Conservation (phyloP, 2,329 filamentous ascomycete genomes). For the Didymella glomerata region DNA sequence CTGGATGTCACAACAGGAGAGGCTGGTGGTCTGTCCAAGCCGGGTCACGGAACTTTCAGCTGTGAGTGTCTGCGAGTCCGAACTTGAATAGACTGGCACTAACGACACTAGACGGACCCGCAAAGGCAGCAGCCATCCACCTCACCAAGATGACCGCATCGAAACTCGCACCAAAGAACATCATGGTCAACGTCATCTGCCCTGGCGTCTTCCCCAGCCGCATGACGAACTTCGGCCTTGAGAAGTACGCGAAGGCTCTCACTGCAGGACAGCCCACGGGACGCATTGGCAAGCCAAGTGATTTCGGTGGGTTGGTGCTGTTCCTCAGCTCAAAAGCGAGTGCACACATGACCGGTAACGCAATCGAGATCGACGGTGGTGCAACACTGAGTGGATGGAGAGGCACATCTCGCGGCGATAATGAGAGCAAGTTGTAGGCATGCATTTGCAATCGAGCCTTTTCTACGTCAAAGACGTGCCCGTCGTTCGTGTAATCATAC, state of each 20-base stretch:
- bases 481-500: too few relatives aligned
- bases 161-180: slow-evolving; percentile 61
- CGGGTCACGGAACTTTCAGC: slow-evolving; percentile 61
- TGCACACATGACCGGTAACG: slow-evolving; percentile 58
- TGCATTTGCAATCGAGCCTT: neutral
- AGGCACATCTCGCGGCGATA: slow-evolving; percentile 32
- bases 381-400: slow-evolving; percentile 55
- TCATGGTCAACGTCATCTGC: slow-evolving; percentile 60
- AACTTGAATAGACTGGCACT: neutral
- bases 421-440: slow-evolving; percentile 38
- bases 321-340: slow-evolving; percentile 53
- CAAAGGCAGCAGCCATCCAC: slow-evolving; percentile 63
- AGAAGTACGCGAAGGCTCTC: slow-evolving; percentile 59
- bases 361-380: slow-evolving; percentile 59
- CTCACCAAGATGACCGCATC: slow-evolving; percentile 61
- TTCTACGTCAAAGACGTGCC: too few relatives aligned
- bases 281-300: slow-evolving; percentile 57
- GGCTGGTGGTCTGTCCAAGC: slow-evolving; percentile 61
- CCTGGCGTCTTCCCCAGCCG: slow-evolving; percentile 61
- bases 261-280: slow-evolving; percentile 57
- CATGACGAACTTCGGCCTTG: slow-evolving; percentile 64
- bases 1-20: slow-evolving; percentile 56
- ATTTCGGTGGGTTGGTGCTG: slow-evolving; percentile 58
- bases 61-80: slow-evolving; percentile 36
- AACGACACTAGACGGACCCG: slow-evolving; percentile 54